Percentiles rank a stretch among this genome's conserved stretches.
Evolutionary conservation across 1,139 yeast species (phyloP).

Genomic region (Yamadazyma sp.): DNA sequence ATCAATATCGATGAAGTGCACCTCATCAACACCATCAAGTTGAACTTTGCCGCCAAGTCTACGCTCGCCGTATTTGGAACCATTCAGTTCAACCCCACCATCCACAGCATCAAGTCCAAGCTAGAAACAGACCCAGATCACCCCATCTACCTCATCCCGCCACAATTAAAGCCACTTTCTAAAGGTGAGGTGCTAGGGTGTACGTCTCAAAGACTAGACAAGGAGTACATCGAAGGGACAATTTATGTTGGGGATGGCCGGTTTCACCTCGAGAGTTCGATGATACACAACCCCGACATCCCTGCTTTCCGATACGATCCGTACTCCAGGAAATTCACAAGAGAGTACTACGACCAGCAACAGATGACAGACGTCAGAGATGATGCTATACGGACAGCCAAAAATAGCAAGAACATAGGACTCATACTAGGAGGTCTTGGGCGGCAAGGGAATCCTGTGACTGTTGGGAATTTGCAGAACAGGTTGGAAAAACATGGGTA

Average conservation of each 20-base stretch:
- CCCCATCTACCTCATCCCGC: conserved; percentile 69
- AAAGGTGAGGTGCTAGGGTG: conserved; percentile 97
- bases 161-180: conserved; percentile 90
- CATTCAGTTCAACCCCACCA: conserved; percentile 93
- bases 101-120: conserved; percentile 72
- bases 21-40: conserved; percentile 69
- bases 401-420: conserved; percentile 71
- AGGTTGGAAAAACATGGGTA: conserved; percentile 55
- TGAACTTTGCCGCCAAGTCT: conserved; percentile 64
- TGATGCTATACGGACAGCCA: conserved; percentile 64
- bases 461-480: conserved; percentile 64
- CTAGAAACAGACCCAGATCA: conserved; percentile 50
- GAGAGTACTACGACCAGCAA: conserved; percentile 83
- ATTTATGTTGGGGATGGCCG: conserved; percentile 95
- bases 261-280: conserved; percentile 91
- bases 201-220: conserved; percentile 79
- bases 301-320: conserved; percentile 97
- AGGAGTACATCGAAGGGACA: conserved; percentile 69
- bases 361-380: conserved; percentile 75
- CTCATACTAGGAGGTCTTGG: conserved; percentile 94
- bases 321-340: conserved; percentile 84
- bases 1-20: conserved; percentile 85
- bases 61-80: conserved; percentile 87
- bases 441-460: conserved; percentile 86
- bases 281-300: conserved; percentile 93